Base-by-base conservation (phyloP, 352 stramenopile species). In the Thraustotheca clavata region DNA sequence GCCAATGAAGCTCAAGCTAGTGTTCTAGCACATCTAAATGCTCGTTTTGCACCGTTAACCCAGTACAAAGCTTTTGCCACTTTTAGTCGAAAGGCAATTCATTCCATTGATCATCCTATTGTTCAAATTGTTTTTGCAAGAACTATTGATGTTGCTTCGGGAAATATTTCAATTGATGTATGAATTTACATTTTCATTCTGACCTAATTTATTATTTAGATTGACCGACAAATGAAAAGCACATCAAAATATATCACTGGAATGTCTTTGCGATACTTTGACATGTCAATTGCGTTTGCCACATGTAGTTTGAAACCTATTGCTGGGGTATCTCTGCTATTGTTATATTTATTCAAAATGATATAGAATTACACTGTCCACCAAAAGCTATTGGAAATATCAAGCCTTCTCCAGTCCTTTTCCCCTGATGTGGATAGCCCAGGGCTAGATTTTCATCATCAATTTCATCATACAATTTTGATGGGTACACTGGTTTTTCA, bases 61-160 rank as follows among this genome's bases (percentile, higher is more conserved):
- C 16, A 49, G 8, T 47, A 24, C 18, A 26, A 47, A 49, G 32
- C 22, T 22, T 39, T 62, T 39, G 12, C 54, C 4, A 9, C 7
- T 26, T 22, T n/a, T 27, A 22, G 33, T 26, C 54, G 54, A 36
- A 22, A 18, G 12, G 18, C 34, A 0, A 14, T 41, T 20, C 34
- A 41, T 29, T 31, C 24, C 24, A 27, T 24, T 2, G 54, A 91
- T 77, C 80, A 80, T 8, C 73, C 75, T 0, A 77, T 91, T 18
- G 90, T 83, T 61, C 82, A 94, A 68, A 87, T 94, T 48, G 74
- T 94, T 7, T 94, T 94, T 69, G 80, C 91, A 47, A 91, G 91
- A 72, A 83, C 88, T 52, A 80, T 81, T 1, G 84, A 94, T 54
- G 82, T 91, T 22, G 73, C 79, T 5, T 90, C 80, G 47, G 84